Evolutionary conservation across 257 asterid genomes (phyloP), one percentile per base, ranked within the genome.

Genomic region (Jacaranda mimosifolia): DNA sequence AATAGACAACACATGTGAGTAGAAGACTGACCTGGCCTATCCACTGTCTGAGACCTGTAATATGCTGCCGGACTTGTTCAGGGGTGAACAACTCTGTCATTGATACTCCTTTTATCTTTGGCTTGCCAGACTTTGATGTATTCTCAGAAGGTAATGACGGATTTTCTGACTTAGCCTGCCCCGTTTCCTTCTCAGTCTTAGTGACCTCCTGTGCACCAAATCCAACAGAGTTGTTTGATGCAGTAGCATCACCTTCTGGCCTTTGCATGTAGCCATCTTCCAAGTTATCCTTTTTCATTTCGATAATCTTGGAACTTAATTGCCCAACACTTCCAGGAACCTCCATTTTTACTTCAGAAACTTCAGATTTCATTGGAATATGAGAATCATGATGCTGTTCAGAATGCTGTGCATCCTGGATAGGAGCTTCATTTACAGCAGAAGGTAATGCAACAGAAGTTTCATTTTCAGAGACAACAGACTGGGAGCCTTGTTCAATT

Each of bases 81-180:
- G 98, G 97, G 43, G 98, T 93, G 87, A 96, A 96, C 78, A 96
- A 80, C 80, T 95, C 99, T 68, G 81, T 95, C 94, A 95, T 18
- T 53, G 99, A 95, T n/a, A 95, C 99, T 67, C 93, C 99, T 80
- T 95, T 95, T 75, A 93, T 87, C 74, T 83, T 85, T 63, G 98
- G 94, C 87, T 93, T 95, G 85, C 99, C 98, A 72, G 98, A 88
- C 86, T 93, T 95, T 70, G 97, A 85, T 65, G 81, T 78, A 81
- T 68, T 79, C 82, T 95, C 98, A 18, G 88, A 68, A 83, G 96
- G 87, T 71, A 82, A 66, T 15, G 87, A 63, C 15, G 35, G 79
- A 77, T 68, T 84, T 83, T 93, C 97, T 81, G 77, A 75, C 85
- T 89, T 93, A 81, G 85, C 78, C 74, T 72, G 79, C 68, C 67